Percentiles rank a stretch among this genome's conserved stretches.
phyloP scores from a whole-genome alignment of 1,284 basidiomycete genomes.

The Boletus sp. region DNA sequence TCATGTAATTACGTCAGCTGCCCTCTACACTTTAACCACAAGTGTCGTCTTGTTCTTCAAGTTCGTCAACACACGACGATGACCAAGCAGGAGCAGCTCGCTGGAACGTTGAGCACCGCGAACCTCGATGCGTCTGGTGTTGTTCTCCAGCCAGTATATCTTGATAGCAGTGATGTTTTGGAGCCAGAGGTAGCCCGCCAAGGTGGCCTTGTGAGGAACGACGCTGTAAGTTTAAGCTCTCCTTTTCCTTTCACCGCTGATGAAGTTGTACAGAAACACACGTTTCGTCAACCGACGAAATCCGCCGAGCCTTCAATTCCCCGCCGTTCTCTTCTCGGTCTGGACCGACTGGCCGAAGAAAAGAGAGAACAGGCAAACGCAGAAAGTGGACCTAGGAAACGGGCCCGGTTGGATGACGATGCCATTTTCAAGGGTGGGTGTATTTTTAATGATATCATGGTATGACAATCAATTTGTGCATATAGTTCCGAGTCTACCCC shows the following conservation, averaged over 20 bases:
- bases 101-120: no score
- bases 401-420: conserved; percentile 64
- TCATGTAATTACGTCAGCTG: no score
- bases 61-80: no score
- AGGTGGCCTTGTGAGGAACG: conserved; percentile 75
- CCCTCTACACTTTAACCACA: no score
- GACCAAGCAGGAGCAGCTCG: no score
- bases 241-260: neutral
- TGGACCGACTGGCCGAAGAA: conserved; percentile 86
- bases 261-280: conserved; percentile 55
- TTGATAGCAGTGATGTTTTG: conserved; percentile 81
- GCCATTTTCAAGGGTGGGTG: conserved; percentile 80
- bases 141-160: conserved; percentile 58
- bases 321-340: conserved; percentile 76
- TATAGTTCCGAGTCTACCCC: conserved; percentile 75
- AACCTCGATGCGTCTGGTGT: conserved; percentile 50
- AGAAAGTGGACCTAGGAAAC: conserved; percentile 63
- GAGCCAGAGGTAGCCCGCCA: conserved; percentile 76
- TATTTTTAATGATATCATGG: neutral
- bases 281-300: conserved; percentile 74
- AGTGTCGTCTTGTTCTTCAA: no score
- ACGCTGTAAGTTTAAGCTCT: conserved; percentile 54
- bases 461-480: neutral
- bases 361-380: conserved; percentile 69
- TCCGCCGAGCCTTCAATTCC: conserved; percentile 75